These are phyloP conservation scores for Hibiscus tridactylites DNA, from an alignment of 345 rosid genomes.

Conservation along the genomic window DNA sequence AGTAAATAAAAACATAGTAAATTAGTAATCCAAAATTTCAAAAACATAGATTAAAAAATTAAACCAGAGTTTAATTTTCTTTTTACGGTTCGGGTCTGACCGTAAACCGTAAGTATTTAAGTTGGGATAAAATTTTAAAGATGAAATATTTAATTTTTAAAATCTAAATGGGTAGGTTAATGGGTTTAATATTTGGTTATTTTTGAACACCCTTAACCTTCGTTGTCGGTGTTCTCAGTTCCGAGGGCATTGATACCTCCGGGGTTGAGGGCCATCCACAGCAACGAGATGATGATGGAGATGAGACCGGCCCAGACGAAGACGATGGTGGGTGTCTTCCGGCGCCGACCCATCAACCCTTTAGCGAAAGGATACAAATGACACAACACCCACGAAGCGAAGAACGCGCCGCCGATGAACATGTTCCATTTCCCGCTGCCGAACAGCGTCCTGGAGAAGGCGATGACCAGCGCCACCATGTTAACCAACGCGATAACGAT, in stretches of 20 bases:
- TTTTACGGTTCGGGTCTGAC: too few relatives aligned
- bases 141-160: too few relatives aligned
- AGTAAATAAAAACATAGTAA: too few relatives aligned
- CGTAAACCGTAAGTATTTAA: too few relatives aligned
- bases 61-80: too few relatives aligned
- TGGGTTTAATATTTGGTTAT: too few relatives aligned
- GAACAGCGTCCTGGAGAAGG: slow-evolving; percentile 64
- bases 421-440: slow-evolving; percentile 67
- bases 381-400: slow-evolving; percentile 92
- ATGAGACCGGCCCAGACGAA: slow-evolving; percentile 93
- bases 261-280: slow-evolving; percentile 75
- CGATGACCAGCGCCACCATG: slow-evolving; percentile 61
- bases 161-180: too few relatives aligned
- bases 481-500: slow-evolving; percentile 87
- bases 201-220: too few relatives aligned
- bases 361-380: slow-evolving; percentile 93
- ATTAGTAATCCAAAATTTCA: too few relatives aligned
- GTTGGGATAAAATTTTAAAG: too few relatives aligned
- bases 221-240: too few relatives aligned
- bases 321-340: slow-evolving; percentile 89
- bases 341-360: slow-evolving; percentile 90
- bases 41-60: too few relatives aligned
- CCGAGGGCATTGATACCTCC: neutral
- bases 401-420: slow-evolving; percentile 86
- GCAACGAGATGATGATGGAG: slow-evolving; percentile 69